These are phyloP conservation scores for Mycena olivaceomarginata DNA, from an alignment of 768 basidiomycete species.

Conservation along the genomic window DNA sequence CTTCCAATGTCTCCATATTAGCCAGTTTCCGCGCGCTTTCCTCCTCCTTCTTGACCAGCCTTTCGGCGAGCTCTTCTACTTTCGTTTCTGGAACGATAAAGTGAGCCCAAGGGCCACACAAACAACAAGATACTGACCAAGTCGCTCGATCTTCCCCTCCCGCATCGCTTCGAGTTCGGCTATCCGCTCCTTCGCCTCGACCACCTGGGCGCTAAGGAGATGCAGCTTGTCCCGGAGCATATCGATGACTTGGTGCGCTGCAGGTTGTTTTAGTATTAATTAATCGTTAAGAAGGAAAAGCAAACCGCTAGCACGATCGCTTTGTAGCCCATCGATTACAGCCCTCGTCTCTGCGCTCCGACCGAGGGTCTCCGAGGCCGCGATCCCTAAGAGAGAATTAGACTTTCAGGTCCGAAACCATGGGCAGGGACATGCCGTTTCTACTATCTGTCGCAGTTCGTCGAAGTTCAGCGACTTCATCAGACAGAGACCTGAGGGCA, in stretches of 20 bases:
- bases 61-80: slow-evolving; percentile 44
- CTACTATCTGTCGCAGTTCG: slow-evolving; percentile 45
- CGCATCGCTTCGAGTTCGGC: slow-evolving; percentile 58
- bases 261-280: slow-evolving; percentile 16
- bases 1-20: slow-evolving; percentile 38
- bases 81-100: slow-evolving; percentile 26
- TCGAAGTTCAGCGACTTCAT: slow-evolving; percentile 50
- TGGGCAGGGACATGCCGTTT: slow-evolving; percentile 48
- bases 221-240: slow-evolving; percentile 68
- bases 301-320: slow-evolving; percentile 59
- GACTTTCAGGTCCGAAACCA: not conserved
- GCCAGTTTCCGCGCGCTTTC: slow-evolving; percentile 40
- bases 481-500: slow-evolving; percentile 50
- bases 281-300: slow-evolving; percentile 12
- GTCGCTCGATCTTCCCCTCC: slow-evolving; percentile 40
- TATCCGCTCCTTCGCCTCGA: slow-evolving; percentile 62
- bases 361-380: slow-evolving; percentile 51
- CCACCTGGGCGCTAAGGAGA: slow-evolving; percentile 61
- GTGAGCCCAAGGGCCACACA: not conserved
- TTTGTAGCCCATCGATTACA: slow-evolving; percentile 56
- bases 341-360: slow-evolving; percentile 51
- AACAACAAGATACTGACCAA: slow-evolving; percentile 37
- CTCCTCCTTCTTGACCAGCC: slow-evolving; percentile 41
- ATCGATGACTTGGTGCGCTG: slow-evolving; percentile 70
- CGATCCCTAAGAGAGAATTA: slow-evolving; percentile 46